Percentiles rank a stretch among this genome's conserved stretches.
These are phyloP conservation scores for Ajuga chamaepitys DNA, from an alignment of 257 asterid genomes.

Conservation along the genomic window DNA sequence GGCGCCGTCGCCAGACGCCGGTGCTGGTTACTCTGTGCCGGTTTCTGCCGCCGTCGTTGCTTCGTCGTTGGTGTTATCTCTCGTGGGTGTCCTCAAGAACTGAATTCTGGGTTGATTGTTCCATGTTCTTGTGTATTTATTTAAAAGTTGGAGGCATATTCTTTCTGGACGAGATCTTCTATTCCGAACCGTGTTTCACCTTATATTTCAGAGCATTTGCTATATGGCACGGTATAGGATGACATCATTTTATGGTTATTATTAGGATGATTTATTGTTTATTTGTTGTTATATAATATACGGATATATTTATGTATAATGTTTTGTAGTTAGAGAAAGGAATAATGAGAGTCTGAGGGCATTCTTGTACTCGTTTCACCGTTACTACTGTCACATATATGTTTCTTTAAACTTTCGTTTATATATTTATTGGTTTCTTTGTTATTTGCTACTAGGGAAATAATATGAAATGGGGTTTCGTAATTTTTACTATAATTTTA, in stretches of 20 bases:
- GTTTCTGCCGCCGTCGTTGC: slow-evolving; percentile 35
- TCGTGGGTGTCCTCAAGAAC: slow-evolving; percentile 34
- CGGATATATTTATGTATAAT: not conserved
- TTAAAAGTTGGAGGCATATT: not conserved
- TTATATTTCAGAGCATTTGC: too few relatives aligned
- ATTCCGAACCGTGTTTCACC: too few relatives aligned
- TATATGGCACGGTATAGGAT: too few relatives aligned
- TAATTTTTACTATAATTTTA: too few relatives aligned
- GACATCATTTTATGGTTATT: not conserved
- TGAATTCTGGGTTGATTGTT: slow-evolving; percentile 6
- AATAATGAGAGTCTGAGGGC: slow-evolving; percentile 1
- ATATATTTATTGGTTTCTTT: too few relatives aligned
- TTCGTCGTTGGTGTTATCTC: slow-evolving; percentile 36
- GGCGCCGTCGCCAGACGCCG: slow-evolving; percentile 47
- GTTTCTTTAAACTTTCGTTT: not conserved
- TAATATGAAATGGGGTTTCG: too few relatives aligned
- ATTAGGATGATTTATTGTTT: slow-evolving; percentile 5
- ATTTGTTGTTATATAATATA: not conserved
- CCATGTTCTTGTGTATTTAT: too few relatives aligned
- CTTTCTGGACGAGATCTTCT: too few relatives aligned
- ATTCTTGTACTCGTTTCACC: not conserved
- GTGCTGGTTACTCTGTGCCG: slow-evolving; percentile 33
- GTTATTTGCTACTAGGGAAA: not conserved
- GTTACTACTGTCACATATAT: not conserved
- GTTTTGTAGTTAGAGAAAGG: not conserved